Evolutionary conservation across 768 basidiomycete species (phyloP).

Genomic region (Tulasnella sp.): DNA sequence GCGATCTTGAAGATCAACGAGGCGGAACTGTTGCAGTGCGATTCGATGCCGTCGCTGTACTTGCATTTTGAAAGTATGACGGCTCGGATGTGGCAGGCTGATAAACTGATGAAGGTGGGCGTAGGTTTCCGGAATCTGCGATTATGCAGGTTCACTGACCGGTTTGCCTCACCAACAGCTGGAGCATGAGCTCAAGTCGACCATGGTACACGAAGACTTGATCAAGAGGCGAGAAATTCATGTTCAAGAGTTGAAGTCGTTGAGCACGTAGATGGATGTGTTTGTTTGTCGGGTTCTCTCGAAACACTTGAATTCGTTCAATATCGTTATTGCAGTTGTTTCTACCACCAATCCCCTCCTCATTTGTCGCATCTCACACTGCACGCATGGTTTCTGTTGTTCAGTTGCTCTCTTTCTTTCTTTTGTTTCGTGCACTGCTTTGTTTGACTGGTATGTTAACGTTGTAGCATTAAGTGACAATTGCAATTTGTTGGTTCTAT

Average conservation of each 20-base stretch:
- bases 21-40: slow-evolving; percentile 67
- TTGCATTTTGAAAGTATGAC: slow-evolving; percentile 82
- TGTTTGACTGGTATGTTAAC: background rate
- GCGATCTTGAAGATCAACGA: slow-evolving; percentile 78
- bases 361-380: background rate
- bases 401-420: background rate
- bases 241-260: slow-evolving; percentile 25
- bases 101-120: slow-evolving; percentile 76
- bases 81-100: slow-evolving; percentile 87
- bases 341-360: no score
- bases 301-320: background rate
- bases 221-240: slow-evolving; percentile 43
- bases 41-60: slow-evolving; percentile 81
- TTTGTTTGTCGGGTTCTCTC: background rate
- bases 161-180: slow-evolving; percentile 26
- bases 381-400: background rate
- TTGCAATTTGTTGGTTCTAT: no score
- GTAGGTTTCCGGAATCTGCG: background rate
- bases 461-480: background rate
- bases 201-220: slow-evolving; percentile 44
- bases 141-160: background rate
- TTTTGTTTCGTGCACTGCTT: background rate
- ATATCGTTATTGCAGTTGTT: slow-evolving; percentile 1
- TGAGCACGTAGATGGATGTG: background rate
- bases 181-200: slow-evolving; percentile 45